A percentile compares a stretch with the other conserved stretches of the same genome.
Evolutionary conservation across 1,284 basidiomycete species (phyloP).

Genomic region (Rhodotorula sp.): DNA sequence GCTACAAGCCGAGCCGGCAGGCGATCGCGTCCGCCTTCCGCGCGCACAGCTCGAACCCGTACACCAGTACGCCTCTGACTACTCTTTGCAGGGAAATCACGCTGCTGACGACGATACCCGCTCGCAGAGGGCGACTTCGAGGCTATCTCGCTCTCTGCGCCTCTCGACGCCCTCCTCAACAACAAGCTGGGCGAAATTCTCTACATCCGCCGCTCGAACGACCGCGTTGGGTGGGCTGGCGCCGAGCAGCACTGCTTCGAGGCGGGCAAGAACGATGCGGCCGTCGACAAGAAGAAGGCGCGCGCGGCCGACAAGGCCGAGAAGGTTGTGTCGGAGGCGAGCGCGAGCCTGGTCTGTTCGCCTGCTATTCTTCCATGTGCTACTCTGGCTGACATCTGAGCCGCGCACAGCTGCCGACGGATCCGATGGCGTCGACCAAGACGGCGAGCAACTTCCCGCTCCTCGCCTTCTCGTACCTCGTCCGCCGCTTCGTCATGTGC

Average conservation of each 20-base stretch:
- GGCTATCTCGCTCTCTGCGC: slow-evolving; percentile 39
- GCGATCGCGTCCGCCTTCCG: slow-evolving; percentile 36
- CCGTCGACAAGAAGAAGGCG: slow-evolving; percentile 21
- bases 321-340: slow-evolving; percentile 13
- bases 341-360: slow-evolving; percentile 7
- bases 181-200: slow-evolving; percentile 38
- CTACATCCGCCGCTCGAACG: slow-evolving; percentile 23
- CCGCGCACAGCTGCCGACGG: slow-evolving; percentile 32
- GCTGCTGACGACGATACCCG: background rate
- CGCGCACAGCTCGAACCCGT: slow-evolving; percentile 31
- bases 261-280: background rate
- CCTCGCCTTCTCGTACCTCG: slow-evolving; percentile 36
- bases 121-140: slow-evolving; percentile 37
- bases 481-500: slow-evolving; percentile 44
- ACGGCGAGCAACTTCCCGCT: slow-evolving; percentile 40
- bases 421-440: slow-evolving; percentile 24
- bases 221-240: slow-evolving; percentile 35
- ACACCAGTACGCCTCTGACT: slow-evolving; percentile 21
- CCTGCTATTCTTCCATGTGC: no score
- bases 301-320: slow-evolving; percentile 30
- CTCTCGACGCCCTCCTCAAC: slow-evolving; percentile 38
- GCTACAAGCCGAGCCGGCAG: slow-evolving; percentile 36
- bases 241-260: slow-evolving; percentile 37
- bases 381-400: background rate
- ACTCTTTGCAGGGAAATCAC: no score